Evolutionary conservation across 148 eudicot species (phyloP).

Genomic region (Linanthus parryae): DNA sequence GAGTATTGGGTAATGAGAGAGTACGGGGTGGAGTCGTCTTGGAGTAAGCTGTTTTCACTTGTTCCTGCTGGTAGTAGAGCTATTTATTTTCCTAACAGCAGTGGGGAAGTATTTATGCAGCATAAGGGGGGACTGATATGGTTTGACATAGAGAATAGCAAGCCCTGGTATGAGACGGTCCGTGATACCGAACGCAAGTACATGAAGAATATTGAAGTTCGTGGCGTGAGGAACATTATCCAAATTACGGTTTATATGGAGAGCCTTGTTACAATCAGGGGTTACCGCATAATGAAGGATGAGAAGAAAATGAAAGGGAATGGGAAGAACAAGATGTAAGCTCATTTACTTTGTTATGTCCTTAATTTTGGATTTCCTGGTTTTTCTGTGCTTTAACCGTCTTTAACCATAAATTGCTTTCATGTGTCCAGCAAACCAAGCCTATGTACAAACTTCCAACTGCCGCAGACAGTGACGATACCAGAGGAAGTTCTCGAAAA

Average conservation of each 20-base stretch:
- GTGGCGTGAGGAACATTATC: slow-evolving; percentile 1
- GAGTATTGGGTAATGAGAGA: slow-evolving; percentile 56
- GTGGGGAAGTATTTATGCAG: slow-evolving; percentile 25
- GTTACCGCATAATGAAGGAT: too few species aligned
- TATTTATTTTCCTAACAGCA: slow-evolving; percentile 19
- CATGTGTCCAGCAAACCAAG: too few species aligned
- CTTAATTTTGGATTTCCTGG: too few species aligned
- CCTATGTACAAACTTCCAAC: too few species aligned
- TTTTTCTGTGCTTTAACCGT: too few species aligned
- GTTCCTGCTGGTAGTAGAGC: slow-evolving; percentile 7
- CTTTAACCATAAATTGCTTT: too few species aligned
- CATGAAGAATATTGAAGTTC: slow-evolving; percentile 10
- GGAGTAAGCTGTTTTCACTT: slow-evolving; percentile 39
- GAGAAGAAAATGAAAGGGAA: slow-evolving; percentile 3
- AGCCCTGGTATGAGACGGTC: slow-evolving; percentile 31
- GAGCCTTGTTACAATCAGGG: slow-evolving; percentile 39
- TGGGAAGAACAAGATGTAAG: slow-evolving; percentile 13
- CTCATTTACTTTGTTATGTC: too few species aligned
- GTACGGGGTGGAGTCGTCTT: slow-evolving; percentile 35
- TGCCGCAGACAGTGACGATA: too few species aligned
- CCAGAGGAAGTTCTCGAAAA: too few species aligned
- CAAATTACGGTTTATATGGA: slow-evolving; percentile 19
- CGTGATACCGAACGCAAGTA: slow-evolving; percentile 9
- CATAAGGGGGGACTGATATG: slow-evolving; percentile 23
- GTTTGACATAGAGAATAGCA: slow-evolving; percentile 15